A percentile compares a stretch with the other conserved stretches of the same genome.
Evolutionary conservation across 345 rosid species (phyloP).

Genomic region (Gossypium arboreum): DNA sequence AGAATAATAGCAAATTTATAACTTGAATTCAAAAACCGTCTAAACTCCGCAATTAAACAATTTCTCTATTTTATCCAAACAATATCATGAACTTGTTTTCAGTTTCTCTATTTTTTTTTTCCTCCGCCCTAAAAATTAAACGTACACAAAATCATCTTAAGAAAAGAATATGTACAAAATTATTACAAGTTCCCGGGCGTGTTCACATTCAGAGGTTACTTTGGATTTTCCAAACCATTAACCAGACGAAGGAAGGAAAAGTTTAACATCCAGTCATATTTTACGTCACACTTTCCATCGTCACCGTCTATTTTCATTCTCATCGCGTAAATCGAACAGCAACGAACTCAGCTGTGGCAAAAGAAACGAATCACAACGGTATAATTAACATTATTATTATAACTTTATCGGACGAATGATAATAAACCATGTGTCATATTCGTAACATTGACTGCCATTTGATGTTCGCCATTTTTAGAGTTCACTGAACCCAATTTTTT

Average conservation of each 20-base stretch:
- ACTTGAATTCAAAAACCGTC: too few species aligned
- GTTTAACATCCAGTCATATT: neutral
- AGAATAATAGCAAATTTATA: too few species aligned
- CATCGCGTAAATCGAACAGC: neutral
- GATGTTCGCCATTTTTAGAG: neutral
- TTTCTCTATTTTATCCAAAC: too few species aligned
- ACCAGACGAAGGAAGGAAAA: neutral
- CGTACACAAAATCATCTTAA: too few species aligned
- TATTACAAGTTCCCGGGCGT: neutral
- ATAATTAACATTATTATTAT: neutral
- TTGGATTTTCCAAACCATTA: neutral
- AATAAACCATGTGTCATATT: neutral
- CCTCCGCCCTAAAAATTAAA: too few species aligned
- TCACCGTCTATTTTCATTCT: neutral
- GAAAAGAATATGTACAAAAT: neutral
- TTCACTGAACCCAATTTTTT: neutral
- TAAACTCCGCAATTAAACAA: too few species aligned
- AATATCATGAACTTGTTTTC: too few species aligned
- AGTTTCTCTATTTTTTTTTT: too few species aligned
- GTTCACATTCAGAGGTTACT: neutral
- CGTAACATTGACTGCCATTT: neutral
- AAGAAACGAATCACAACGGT: neutral
- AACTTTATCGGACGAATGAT: neutral
- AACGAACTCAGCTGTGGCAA: neutral
- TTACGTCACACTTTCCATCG: neutral